These are phyloP conservation scores for Dothidotthia symphoricarpi DNA, from an alignment of 2,329 filamentous ascomycete species.

Conservation along the genomic window DNA sequence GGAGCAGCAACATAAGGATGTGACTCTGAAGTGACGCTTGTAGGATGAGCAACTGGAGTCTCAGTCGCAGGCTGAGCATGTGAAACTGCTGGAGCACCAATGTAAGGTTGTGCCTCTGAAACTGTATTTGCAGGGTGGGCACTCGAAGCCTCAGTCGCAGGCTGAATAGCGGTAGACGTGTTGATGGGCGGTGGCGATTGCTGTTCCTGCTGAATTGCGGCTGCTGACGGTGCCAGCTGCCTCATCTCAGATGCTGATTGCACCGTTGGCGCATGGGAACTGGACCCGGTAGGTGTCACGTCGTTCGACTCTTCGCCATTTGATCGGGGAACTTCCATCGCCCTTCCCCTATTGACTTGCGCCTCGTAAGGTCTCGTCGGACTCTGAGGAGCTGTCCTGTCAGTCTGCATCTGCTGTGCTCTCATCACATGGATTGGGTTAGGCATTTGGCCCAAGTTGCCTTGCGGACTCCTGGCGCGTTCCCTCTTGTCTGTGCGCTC, in stretches of 20 bases:
- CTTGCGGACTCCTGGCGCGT: constrained; percentile 53
- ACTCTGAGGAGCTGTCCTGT: constrained; percentile 12
- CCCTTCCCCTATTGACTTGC: constrained; percentile 19
- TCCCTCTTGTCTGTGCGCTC: constrained; percentile 55
- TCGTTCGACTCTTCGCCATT: constrained; percentile 20
- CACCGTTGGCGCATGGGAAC: constrained; percentile 5
- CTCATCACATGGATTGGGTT: background rate
- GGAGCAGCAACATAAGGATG: no score
- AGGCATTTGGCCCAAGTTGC: constrained; percentile 24
- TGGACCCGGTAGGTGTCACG: constrained; percentile 20
- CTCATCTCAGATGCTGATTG: constrained; percentile 1
- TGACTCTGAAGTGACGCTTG: no score
- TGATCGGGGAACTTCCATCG: constrained; percentile 27
- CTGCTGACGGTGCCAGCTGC: constrained; percentile 3
- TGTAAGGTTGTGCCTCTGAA: no score
- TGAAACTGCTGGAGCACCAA: no score
- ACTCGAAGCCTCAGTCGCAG: background rate
- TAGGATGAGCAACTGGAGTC: no score
- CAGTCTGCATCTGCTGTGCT: no score
- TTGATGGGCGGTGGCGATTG: background rate
- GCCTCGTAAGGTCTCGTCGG: constrained; percentile 21
- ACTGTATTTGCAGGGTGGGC: no score
- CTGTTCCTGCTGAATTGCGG: background rate
- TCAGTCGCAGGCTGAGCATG: no score
- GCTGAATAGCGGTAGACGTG: constrained; percentile 1